Evolutionary conservation across 2,329 filamentous ascomycete genomes (phyloP).

Genomic region (Fusarium oligoseptatum): DNA sequence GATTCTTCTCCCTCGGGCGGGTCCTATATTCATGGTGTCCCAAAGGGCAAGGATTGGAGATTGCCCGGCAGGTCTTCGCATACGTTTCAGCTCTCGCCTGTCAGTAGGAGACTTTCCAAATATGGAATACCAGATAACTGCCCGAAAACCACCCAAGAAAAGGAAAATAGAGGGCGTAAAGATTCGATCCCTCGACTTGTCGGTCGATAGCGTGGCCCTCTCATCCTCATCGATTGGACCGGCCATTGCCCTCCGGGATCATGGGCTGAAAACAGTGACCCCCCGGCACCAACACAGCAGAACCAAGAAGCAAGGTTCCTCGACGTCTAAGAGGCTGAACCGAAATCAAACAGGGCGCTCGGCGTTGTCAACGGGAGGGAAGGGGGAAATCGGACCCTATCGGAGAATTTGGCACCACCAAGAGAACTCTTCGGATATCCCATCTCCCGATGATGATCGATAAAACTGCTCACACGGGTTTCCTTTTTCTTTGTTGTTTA

Average conservation of each 20-base stretch:
- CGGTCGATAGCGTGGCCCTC: conserved; percentile 16
- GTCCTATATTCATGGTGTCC: conserved; percentile 17
- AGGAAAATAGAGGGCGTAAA: not conserved
- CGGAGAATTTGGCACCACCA: conserved; percentile 33
- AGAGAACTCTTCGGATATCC: conserved; percentile 28
- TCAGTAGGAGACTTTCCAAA: conserved; percentile 12
- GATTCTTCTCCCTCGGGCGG: conserved; percentile 28
- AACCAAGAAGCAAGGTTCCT: conserved; percentile 30
- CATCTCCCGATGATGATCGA: conserved; percentile 32
- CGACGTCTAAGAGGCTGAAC: conserved; percentile 20
- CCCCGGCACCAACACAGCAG: conserved; percentile 18
- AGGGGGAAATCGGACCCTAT: conserved; percentile 28
- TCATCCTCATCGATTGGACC: conserved; percentile 22
- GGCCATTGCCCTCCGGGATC: conserved; percentile 21
- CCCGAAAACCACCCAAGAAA: not conserved
- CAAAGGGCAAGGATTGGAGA: conserved; percentile 27
- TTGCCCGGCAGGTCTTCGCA: conserved; percentile 14
- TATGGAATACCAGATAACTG: conserved; percentile 16
- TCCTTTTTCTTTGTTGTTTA: conserved; percentile 40
- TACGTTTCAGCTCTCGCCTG: conserved; percentile 36
- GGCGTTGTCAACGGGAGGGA: conserved; percentile 11
- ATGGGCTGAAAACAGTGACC: conserved; percentile 24
- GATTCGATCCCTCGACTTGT: not conserved
- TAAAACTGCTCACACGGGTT: conserved; percentile 22
- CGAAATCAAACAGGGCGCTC: conserved; percentile 35